Evolutionary conservation across 352 stramenopile species (phyloP), one percentile per base, ranked within the genome.

Genomic region (Pythium brassicae): DNA sequence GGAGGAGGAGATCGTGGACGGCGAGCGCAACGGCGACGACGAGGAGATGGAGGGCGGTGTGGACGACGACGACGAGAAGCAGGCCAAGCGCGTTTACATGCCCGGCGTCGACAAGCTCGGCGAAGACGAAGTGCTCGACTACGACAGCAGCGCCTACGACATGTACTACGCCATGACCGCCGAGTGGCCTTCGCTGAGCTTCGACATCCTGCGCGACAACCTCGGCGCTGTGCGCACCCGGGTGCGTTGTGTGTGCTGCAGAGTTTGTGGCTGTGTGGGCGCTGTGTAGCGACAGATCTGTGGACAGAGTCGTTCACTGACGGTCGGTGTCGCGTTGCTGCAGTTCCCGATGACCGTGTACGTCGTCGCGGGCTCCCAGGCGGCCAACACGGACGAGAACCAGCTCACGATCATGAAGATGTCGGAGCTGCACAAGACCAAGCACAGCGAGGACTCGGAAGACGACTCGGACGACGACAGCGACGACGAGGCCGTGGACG

Each of bases 101-200:
- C 94, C 96, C 12, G 89, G 87, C 27, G 79, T 94, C 47, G 85
- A 97, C 70, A 82, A 85, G 56, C 68, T 98, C 27, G 69, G 78
- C 47, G 89, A 97, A 48, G 94, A 96, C 55, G 89, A 98, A 67
- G 81, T 97, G 67, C 84, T 99, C 39, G 97, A 99, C 76, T 99
- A 99, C 81, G 97, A 99, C 72, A 97, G 89, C 68, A 97, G 83
- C 34, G 97, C 97, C 8, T 99, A 99, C 81, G 96, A 98, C 71
- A 99, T 99, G 96, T 98, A 99, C 78, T 98, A 99, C 69, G 92
- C 94, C 35, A 91, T 99, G 63, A 96, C 86, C 6, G 89, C 95
- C 43, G 97, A 99, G 73, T 99, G 97, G 96, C 97, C 97, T 12
- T 97, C 92, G 57, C 82, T 99, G 23, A 98, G 87, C 65, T 97